A percentile compares a stretch with the other conserved stretches of the same genome.
Evolutionary conservation across 2,329 filamentous ascomycete species (phyloP).

Genomic region (Penicillium sp.): DNA sequence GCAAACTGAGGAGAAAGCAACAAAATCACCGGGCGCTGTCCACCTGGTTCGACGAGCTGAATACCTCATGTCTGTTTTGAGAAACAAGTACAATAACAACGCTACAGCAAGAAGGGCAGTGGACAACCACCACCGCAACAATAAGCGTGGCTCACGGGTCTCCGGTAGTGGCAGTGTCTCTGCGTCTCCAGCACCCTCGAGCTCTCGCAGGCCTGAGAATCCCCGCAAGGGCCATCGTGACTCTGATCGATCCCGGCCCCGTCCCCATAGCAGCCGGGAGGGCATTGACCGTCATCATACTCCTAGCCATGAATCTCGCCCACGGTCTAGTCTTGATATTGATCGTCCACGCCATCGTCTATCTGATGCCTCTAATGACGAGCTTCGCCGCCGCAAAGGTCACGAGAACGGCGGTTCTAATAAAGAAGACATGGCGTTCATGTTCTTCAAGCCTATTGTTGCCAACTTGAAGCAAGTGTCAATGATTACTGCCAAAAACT

Average conservation of each 20-base stretch:
- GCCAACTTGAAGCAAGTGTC: slow-evolving; percentile 45
- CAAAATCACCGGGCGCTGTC: slow-evolving; percentile 91
- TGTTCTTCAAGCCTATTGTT: slow-evolving; percentile 49
- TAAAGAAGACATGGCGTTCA: slow-evolving; percentile 42
- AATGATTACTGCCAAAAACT: slow-evolving; percentile 46
- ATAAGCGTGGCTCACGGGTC: slow-evolving; percentile 63
- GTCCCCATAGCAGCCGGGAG: slow-evolving; percentile 43
- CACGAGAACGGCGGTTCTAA: slow-evolving; percentile 37
- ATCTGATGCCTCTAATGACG: slow-evolving; percentile 36
- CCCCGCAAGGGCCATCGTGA: slow-evolving; percentile 44
- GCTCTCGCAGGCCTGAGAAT: slow-evolving; percentile 17
- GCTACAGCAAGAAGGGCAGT: slow-evolving; percentile 72
- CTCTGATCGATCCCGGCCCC: slow-evolving; percentile 41
- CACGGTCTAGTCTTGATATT: slow-evolving; percentile 33
- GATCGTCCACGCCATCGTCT: slow-evolving; percentile 34
- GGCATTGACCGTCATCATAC: slow-evolving; percentile 45
- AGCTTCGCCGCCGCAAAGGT: slow-evolving; percentile 35
- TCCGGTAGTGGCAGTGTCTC: slow-evolving; percentile 41
- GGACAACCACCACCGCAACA: slow-evolving; percentile 92
- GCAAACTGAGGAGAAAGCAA: slow-evolving; percentile 55
- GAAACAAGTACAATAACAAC: slow-evolving; percentile 75
- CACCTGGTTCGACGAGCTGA: slow-evolving; percentile 93
- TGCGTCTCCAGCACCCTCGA: slow-evolving; percentile 46
- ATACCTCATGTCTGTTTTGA: slow-evolving; percentile 91
- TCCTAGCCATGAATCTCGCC: slow-evolving; percentile 41